These are phyloP conservation scores for Monascus purpureus DNA, from an alignment of 495 filamentous ascomycete genomes.

Conservation along the genomic window DNA sequence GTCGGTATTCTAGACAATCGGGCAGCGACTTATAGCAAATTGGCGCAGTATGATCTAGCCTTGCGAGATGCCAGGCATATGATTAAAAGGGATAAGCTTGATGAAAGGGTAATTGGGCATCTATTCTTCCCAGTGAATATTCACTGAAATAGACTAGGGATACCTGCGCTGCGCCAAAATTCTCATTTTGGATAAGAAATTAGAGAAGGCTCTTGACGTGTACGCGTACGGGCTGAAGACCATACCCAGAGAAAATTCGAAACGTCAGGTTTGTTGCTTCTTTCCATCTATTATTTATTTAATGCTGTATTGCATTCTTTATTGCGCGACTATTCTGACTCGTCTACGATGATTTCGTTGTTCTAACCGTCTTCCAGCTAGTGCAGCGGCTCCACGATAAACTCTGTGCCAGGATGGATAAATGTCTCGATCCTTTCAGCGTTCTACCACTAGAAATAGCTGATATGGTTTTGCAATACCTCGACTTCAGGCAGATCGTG, in stretches of 20 bases:
- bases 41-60: constrained; percentile 37
- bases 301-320: background rate
- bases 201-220: constrained; percentile 39
- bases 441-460: constrained; percentile 36
- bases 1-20: constrained; percentile 44
- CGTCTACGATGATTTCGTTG: background rate
- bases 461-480: constrained; percentile 25
- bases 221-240: constrained; percentile 45
- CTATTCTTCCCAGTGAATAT: constrained; percentile 1
- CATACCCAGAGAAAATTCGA: constrained; percentile 26
- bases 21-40: constrained; percentile 44
- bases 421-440: constrained; percentile 29
- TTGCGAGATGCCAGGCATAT: constrained; percentile 45
- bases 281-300: background rate
- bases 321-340: background rate
- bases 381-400: constrained; percentile 32
- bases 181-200: constrained; percentile 39
- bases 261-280: constrained; percentile 27
- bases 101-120: constrained; percentile 28
- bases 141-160: constrained; percentile 23
- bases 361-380: constrained; percentile 15
- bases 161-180: constrained; percentile 53
- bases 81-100: constrained; percentile 35
- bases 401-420: constrained; percentile 20
- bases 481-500: constrained; percentile 37